Conservation (phyloP, 2,329 filamentous ascomycete genomes). For the Aspergillus sp. region DNA sequence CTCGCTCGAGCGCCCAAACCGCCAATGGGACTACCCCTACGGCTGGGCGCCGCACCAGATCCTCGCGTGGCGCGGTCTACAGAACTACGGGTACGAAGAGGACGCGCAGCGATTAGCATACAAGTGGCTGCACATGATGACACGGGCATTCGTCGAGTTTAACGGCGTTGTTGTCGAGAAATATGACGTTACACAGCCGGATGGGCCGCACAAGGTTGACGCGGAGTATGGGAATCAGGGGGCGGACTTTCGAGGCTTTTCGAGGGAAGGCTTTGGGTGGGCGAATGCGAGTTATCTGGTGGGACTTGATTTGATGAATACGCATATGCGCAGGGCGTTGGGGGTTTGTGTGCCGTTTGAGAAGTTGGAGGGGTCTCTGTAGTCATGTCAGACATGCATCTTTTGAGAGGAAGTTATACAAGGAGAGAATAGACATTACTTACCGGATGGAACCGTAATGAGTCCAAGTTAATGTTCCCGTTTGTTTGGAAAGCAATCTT, state of each 20-base stretch:
- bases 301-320: constrained; percentile 83
- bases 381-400: no score
- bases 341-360: constrained; percentile 87
- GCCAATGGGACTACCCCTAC: constrained; percentile 98
- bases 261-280: constrained; percentile 97
- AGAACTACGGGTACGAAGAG: constrained; percentile 88
- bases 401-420: no score
- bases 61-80: constrained; percentile 90
- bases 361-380: constrained; percentile 51
- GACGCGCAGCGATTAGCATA: constrained; percentile 90
- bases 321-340: constrained; percentile 85
- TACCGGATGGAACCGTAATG: no score
- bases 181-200: constrained; percentile 90
- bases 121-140: constrained; percentile 98
- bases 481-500: no score
- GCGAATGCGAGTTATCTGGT: constrained; percentile 98
- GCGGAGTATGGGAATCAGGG: constrained; percentile 99
- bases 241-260: constrained; percentile 90
- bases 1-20: constrained; percentile 81
- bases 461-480: no score
- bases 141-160: constrained; percentile 96
- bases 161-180: constrained; percentile 99
- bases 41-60: constrained; percentile 99
- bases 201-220: constrained; percentile 91
- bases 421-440: no score